Base-by-base conservation (phyloP, 2,329 filamentous ascomycete species). In the Trichoderma citrinoviride region DNA sequence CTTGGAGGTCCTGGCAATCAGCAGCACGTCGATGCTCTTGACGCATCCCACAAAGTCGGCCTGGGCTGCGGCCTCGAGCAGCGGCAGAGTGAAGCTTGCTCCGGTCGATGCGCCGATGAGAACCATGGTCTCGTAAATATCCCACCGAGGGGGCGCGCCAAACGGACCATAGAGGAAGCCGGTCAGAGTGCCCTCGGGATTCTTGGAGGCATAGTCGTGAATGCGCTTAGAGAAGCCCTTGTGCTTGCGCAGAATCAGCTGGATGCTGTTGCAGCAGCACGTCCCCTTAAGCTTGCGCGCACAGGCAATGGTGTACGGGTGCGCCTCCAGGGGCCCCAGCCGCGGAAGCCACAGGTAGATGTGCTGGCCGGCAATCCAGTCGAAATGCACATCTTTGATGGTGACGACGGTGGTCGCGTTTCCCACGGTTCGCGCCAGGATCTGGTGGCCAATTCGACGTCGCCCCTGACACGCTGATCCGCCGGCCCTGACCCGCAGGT, bases 41-140 rank as follows among this genome's bases (percentile, higher is more conserved):
- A 80, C 81, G 68, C 85, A 88, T 12, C 78, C 79, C 2, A 75
- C 75, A 1, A 65, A 68, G 10, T 74, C 75, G 0, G 76, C 72
- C 37, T 78, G 77, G 1, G 85, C 77, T 2, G 86, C 76, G 66
- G 80, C 81, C 68, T 88, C 85, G 0, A 88, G 76, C 3, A 88
- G 84, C 0, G 85, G 85, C 6, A 88, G 73, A 1, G 83, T 85
- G 63, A 85, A 88, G 3, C 85, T 87, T 1, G 85, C 83, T n/a
- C 86, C 86, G 0, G 86, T 88, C 0, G 85, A 88, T 0, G 85
- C 85, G 0, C 85, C 85, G 47, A 88, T 83, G 3, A 88, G 77
- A 5, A 88, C 76, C 49, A 88, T 73, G 0, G 84, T 85, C 73
- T 88, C 86, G 71, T 83, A 88, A 0, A 83, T 77, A 54, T 86